phyloP scores from a whole-genome alignment of 2,329 filamentous ascomycete genomes.

The Talaromyces sp. region DNA sequence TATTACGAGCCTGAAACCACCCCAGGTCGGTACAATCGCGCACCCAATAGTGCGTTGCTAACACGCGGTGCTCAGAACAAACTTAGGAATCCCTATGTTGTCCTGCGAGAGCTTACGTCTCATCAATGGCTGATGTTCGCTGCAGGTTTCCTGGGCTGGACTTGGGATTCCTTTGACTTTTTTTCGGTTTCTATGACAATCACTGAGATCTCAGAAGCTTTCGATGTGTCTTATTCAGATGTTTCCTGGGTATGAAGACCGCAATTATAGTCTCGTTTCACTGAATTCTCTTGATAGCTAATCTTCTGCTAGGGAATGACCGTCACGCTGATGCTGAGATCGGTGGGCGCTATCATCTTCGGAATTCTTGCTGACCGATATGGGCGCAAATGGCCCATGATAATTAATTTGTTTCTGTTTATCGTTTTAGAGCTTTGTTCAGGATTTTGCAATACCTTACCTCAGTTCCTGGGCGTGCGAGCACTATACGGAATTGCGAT shows the following conservation, averaged over 20 bases:
- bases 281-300: background rate
- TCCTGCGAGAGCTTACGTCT: conserved; percentile 44
- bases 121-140: conserved; percentile 59
- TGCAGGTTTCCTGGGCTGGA: conserved; percentile 45
- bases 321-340: conserved; percentile 64
- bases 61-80: background rate
- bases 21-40: background rate
- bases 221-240: conserved; percentile 58
- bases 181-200: conserved; percentile 66
- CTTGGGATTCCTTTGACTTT: conserved; percentile 69
- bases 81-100: background rate
- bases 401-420: conserved; percentile 20
- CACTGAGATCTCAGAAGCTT: conserved; percentile 56
- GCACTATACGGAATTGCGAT: conserved; percentile 44
- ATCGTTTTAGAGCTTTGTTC: conserved; percentile 42
- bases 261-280: background rate
- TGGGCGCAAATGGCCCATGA: conserved; percentile 50
- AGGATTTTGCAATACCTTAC: conserved; percentile 38
- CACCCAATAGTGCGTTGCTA: background rate
- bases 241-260: conserved; percentile 59
- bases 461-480: conserved; percentile 41
- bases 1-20: background rate
- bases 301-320: conserved; percentile 50
- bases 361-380: conserved; percentile 61
- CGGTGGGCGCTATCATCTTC: conserved; percentile 58